Conservation (phyloP, 2,329 filamentous ascomycete species). For the Magnaporthiopsis incrustans region DNA sequence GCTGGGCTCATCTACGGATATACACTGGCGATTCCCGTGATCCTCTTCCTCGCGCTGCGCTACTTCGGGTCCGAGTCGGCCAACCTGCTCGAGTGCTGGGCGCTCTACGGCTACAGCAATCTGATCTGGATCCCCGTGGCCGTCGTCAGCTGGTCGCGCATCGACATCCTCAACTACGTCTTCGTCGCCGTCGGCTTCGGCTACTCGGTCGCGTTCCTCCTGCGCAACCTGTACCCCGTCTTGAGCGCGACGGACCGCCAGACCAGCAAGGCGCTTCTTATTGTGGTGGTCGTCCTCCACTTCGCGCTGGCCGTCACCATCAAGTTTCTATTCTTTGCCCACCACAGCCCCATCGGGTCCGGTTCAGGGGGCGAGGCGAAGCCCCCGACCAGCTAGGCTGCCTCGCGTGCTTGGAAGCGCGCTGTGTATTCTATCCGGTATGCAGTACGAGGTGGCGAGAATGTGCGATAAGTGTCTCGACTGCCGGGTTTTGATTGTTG, state of each 20-base stretch:
- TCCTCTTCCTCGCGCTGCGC: constrained; percentile 77
- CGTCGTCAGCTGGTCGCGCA: constrained; percentile 79
- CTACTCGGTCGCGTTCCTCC: constrained; percentile 72
- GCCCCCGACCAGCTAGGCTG: neutral
- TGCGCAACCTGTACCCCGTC: constrained; percentile 84
- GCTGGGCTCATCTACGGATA: constrained; percentile 95
- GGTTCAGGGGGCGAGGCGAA: neutral
- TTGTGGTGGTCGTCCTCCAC: constrained; percentile 79
- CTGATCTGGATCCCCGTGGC: constrained; percentile 96
- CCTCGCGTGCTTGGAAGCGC: neutral
- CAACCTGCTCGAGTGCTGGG: constrained; percentile 91
- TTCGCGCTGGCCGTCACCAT: constrained; percentile 87
- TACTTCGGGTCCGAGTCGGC: constrained; percentile 95
- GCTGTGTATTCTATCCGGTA: neutral
- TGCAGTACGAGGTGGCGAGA: neutral
- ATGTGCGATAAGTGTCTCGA: neutral
- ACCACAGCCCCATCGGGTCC: constrained; percentile 47
- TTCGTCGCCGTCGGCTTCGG: constrained; percentile 85
- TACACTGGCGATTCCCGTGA: constrained; percentile 76
- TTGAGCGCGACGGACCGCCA: constrained; percentile 88
- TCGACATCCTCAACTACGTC: constrained; percentile 83
- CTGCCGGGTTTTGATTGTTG: neutral
- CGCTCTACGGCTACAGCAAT: constrained; percentile 92
- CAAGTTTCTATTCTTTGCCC: constrained; percentile 93
- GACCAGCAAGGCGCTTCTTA: constrained; percentile 78